phyloP scores from a whole-genome alignment of 768 basidiomycete species.

The Tephrocybe rancida region DNA sequence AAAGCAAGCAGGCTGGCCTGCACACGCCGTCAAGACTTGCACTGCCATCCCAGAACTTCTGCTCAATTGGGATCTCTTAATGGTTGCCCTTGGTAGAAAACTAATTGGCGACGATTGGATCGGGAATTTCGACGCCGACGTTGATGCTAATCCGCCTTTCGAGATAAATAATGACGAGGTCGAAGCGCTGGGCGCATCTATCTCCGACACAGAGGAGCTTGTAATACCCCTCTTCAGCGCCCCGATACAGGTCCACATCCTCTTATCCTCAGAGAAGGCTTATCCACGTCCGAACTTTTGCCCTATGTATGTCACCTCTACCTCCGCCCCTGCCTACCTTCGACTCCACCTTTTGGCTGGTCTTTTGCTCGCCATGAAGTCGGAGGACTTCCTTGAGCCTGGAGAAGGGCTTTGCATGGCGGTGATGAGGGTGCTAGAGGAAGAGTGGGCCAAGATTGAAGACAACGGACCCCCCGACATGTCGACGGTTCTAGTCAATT shows the following conservation, averaged over 20 bases:
- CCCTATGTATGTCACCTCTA: constrained; percentile 76
- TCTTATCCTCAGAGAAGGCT: constrained; percentile 49
- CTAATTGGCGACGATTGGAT: constrained; percentile 49
- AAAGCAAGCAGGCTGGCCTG: constrained; percentile 85
- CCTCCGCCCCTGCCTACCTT: constrained; percentile 73
- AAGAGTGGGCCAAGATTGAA: constrained; percentile 66
- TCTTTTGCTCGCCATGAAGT: constrained; percentile 58
- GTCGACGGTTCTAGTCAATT: constrained; percentile 61
- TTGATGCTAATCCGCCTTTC: constrained; percentile 24
- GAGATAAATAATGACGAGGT: constrained; percentile 46
- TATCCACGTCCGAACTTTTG: constrained; percentile 52
- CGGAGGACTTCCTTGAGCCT: constrained; percentile 55
- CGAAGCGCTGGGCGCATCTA: constrained; percentile 58
- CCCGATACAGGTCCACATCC: constrained; percentile 66
- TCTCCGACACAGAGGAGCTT: constrained; percentile 46
- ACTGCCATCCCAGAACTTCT: constrained; percentile 37
- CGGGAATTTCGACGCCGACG: constrained; percentile 8
- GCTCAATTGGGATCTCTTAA: constrained; percentile 55
- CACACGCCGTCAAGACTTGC: constrained; percentile 64
- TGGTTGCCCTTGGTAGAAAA: constrained; percentile 53
- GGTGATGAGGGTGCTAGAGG: constrained; percentile 69
- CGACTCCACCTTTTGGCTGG: constrained; percentile 78
- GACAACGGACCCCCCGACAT: constrained; percentile 78
- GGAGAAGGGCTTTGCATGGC: constrained; percentile 78
- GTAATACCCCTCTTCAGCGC: constrained; percentile 67